Percentiles rank a stretch among this genome's conserved stretches.
These are phyloP conservation scores for Aspergillus phoenicis DNA, from an alignment of 2,329 filamentous ascomycete species.

Conservation along the genomic window DNA sequence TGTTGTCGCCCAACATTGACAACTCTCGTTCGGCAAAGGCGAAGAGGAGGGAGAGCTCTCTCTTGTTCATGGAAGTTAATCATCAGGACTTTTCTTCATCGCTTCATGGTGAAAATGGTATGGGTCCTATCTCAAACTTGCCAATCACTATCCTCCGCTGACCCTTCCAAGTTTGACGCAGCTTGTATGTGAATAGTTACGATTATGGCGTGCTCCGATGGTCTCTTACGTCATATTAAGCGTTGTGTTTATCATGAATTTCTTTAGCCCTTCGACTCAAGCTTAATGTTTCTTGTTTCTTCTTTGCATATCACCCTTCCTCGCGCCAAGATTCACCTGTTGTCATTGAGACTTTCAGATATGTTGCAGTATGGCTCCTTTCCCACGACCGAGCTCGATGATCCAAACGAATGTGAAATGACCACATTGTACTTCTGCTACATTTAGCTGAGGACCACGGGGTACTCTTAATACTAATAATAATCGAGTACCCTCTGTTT, in stretches of 20 bases:
- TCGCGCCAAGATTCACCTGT: background rate
- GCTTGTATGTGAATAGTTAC: background rate
- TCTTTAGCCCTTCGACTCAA: background rate
- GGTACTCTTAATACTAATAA: slow-evolving; percentile 16
- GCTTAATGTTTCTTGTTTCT: background rate
- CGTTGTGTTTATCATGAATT: background rate
- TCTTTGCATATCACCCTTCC: background rate
- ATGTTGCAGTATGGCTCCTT: slow-evolving; percentile 16
- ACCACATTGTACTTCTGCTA: slow-evolving; percentile 30
- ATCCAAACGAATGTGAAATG: slow-evolving; percentile 35
- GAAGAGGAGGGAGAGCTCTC: slow-evolving; percentile 52
- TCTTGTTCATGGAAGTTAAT: slow-evolving; percentile 48
- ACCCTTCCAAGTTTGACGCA: background rate
- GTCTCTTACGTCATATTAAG: background rate
- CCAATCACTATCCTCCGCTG: slow-evolving; percentile 3
- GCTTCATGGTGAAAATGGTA: slow-evolving; percentile 28
- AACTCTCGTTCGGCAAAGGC: slow-evolving; percentile 44
- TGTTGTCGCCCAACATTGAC: slow-evolving; percentile 42
- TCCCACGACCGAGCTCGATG: slow-evolving; percentile 25
- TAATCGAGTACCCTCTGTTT: background rate
- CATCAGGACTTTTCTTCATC: slow-evolving; percentile 31
- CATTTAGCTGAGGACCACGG: slow-evolving; percentile 20
- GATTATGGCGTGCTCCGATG: background rate
- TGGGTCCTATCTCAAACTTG: slow-evolving; percentile 4
- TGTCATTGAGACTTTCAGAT: slow-evolving; percentile 7